Conservation (phyloP, 2,329 filamentous ascomycete species). For the Periconia macrospinosa region DNA sequence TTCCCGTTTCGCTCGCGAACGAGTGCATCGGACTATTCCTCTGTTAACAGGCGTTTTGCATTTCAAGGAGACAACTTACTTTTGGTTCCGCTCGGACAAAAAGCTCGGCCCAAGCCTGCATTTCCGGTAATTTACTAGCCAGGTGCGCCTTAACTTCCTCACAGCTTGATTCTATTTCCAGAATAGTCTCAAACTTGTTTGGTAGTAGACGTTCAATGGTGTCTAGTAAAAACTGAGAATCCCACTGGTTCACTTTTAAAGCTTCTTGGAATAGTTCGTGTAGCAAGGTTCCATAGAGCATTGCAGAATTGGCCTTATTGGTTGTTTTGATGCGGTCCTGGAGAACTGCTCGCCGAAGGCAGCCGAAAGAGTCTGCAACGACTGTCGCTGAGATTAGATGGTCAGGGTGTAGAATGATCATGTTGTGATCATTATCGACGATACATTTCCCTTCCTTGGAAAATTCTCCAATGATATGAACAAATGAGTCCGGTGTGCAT, state of each 20-base stretch:
- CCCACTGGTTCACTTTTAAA: slow-evolving; percentile 81
- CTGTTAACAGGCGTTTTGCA: slow-evolving; percentile 28
- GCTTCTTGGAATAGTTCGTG: slow-evolving; percentile 96
- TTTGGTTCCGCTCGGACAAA: slow-evolving; percentile 76
- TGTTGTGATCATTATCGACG: slow-evolving; percentile 78
- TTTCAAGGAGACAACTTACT: slow-evolving; percentile 47
- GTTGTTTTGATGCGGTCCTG: slow-evolving; percentile 95
- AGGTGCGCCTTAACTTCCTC: slow-evolving; percentile 77
- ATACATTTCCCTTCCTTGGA: slow-evolving; percentile 71
- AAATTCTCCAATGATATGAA: slow-evolving; percentile 85
- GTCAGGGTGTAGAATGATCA: slow-evolving; percentile 91
- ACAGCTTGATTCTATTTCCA: slow-evolving; percentile 78
- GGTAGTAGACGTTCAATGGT: slow-evolving; percentile 71
- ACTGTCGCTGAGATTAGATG: slow-evolving; percentile 94
- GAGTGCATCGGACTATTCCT: slow-evolving; percentile 63
- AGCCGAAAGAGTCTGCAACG: slow-evolving; percentile 94
- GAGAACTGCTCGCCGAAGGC: slow-evolving; percentile 85
- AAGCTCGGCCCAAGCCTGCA: slow-evolving; percentile 79
- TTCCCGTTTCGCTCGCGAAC: slow-evolving; percentile 79
- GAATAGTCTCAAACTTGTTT: slow-evolving; percentile 84
- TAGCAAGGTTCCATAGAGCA: slow-evolving; percentile 90
- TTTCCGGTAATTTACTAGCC: slow-evolving; percentile 76
- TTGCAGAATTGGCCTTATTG: slow-evolving; percentile 73
- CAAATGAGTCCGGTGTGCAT: slow-evolving; percentile 72
- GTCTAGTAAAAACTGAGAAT: slow-evolving; percentile 64